Conservation (phyloP, 1,284 basidiomycete species). For the Puccinia horiana region DNA sequence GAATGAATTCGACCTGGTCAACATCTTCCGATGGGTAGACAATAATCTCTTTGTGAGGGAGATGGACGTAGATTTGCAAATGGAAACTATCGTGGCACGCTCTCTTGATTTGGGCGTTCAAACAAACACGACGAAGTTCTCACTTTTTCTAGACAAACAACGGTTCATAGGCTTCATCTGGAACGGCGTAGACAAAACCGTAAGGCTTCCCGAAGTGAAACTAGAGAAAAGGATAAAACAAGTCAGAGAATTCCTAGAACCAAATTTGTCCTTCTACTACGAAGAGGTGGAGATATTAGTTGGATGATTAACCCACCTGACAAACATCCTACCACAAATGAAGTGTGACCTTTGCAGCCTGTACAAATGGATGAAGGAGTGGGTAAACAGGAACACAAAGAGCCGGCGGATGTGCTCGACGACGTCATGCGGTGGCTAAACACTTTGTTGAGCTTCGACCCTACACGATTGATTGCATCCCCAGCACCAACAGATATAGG, state of each 20-base stretch:
- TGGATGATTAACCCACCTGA: background rate
- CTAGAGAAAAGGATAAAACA: background rate
- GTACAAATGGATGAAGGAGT: background rate
- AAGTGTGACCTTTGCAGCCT: background rate
- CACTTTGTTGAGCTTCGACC: background rate
- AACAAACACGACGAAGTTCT: too few relatives aligned
- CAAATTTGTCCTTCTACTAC: background rate
- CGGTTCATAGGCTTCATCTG: background rate
- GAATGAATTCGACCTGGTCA: background rate
- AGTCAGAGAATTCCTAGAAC: background rate
- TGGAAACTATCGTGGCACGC: background rate
- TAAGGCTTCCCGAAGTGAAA: background rate
- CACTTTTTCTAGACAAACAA: too few relatives aligned
- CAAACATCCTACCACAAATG: background rate
- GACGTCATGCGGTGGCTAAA: background rate
- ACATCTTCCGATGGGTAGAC: constrained; percentile 1
- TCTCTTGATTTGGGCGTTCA: background rate
- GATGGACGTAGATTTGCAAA: background rate
- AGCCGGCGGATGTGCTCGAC: background rate
- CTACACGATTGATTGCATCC: background rate
- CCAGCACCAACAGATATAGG: background rate
- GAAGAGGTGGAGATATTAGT: background rate
- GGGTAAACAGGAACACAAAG: background rate
- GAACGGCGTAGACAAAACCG: background rate
- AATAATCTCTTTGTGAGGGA: background rate